These are phyloP conservation scores for Pestalotiopsis fici DNA, from an alignment of 2,329 filamentous ascomycete genomes.

Conservation along the genomic window DNA sequence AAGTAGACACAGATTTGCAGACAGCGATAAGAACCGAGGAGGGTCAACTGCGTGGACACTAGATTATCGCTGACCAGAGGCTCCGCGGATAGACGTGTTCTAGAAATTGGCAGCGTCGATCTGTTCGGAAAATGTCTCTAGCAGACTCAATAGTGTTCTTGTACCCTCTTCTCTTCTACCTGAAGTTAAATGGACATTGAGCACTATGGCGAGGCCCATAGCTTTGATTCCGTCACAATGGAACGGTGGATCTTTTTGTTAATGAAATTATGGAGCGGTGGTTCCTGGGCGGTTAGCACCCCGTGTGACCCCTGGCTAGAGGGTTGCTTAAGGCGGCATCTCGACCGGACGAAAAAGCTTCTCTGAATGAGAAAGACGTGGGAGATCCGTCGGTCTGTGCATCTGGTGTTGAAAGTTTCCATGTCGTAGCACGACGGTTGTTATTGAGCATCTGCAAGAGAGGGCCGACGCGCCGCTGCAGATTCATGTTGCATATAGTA, in stretches of 20 bases:
- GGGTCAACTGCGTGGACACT: neutral
- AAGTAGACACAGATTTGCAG: neutral
- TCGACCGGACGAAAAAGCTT: neutral
- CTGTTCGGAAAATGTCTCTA: neutral
- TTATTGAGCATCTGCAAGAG: neutral
- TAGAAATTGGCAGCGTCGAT: neutral
- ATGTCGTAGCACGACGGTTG: neutral
- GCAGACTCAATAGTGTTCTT: neutral
- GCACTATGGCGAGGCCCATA: neutral
- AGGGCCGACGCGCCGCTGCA: neutral
- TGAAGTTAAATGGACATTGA: neutral
- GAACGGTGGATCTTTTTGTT: constrained; percentile 1
- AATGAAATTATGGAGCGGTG: neutral
- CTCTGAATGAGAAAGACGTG: neutral
- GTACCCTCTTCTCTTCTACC: neutral
- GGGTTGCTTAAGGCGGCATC: neutral
- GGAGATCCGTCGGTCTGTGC: neutral
- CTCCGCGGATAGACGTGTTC: neutral
- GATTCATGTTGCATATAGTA: neutral
- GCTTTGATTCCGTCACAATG: constrained; percentile 1
- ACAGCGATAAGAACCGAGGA: neutral
- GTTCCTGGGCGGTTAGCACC: neutral
- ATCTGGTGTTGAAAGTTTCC: neutral
- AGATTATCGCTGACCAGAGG: neutral
- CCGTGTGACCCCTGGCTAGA: neutral